These are phyloP conservation scores for Xerocomellus chrysenteron DNA, from an alignment of 768 basidiomycete species.

Conservation along the genomic window DNA sequence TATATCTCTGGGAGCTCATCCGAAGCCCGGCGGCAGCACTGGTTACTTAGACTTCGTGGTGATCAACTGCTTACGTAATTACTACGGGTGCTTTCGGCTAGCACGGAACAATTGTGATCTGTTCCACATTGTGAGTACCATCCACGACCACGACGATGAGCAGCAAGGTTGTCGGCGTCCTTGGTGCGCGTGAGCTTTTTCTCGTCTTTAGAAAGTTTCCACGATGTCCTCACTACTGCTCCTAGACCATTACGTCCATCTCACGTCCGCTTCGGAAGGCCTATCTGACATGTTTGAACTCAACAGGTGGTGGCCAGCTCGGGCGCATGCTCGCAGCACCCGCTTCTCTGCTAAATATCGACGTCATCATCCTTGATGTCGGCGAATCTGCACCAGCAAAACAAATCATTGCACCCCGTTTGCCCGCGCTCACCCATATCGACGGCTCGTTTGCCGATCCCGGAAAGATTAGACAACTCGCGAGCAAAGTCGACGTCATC, in stretches of 20 bases:
- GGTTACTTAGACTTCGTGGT: no score
- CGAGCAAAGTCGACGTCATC: constrained; percentile 76
- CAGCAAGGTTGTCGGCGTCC: constrained; percentile 27
- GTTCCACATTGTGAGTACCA: not conserved
- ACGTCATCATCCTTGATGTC: constrained; percentile 81
- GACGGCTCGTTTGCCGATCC: constrained; percentile 89
- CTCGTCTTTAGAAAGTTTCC: not conserved
- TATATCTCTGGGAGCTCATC: no score
- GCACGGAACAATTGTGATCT: no score
- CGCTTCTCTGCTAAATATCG: constrained; percentile 83
- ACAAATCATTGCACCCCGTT: constrained; percentile 66
- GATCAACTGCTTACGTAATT: not conserved
- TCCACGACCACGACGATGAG: constrained; percentile 19
- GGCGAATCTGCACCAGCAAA: constrained; percentile 86
- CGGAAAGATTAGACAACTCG: constrained; percentile 74
- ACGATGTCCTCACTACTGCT: constrained; percentile 8
- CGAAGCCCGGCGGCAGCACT: no score
- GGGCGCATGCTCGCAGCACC: constrained; percentile 95
- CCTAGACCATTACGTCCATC: constrained; percentile 7
- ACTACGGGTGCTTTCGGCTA: not conserved
- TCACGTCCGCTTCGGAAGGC: not conserved
- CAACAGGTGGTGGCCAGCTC: constrained; percentile 89
- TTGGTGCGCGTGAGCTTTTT: constrained; percentile 30
- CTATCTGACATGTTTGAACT: not conserved
- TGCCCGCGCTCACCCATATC: constrained; percentile 56